A percentile compares a stretch with the other conserved stretches of the same genome.
These are phyloP conservation scores for Trichomonas tenax DNA, from an alignment of 208 protist genomes.

Conservation along the genomic window DNA sequence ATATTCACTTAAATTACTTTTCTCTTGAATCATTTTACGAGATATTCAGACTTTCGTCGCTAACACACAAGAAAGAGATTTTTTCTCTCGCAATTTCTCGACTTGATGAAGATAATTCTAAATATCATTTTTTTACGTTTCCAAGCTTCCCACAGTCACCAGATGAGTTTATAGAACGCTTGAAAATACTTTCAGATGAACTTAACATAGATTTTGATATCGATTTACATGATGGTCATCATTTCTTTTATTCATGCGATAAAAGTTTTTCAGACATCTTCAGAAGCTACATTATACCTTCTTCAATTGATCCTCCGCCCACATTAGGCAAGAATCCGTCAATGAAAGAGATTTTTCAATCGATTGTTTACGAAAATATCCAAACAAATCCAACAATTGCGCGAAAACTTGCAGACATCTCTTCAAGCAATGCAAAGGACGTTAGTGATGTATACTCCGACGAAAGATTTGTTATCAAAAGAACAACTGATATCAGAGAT, in stretches of 20 bases:
- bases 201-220: not conserved
- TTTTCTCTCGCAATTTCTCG: not conserved
- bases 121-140: not conserved
- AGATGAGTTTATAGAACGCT: not conserved
- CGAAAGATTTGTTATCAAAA: not conserved
- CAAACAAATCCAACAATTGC: not conserved
- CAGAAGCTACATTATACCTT: not conserved
- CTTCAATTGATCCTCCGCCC: not conserved
- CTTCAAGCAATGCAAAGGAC: not conserved
- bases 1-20: not conserved
- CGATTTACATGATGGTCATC: not conserved
- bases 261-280: not conserved
- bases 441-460: not conserved
- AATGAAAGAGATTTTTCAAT: not conserved
- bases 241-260: not conserved
- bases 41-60: not conserved
- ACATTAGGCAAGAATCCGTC: not conserved
- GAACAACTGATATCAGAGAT: not conserved
- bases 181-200: not conserved
- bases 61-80: not conserved
- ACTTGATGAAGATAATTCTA: not conserved
- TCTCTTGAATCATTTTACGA: not conserved
- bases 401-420: not conserved
- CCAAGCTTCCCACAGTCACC: not conserved
- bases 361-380: not conserved